Evolutionary conservation across 2,329 filamentous ascomycete species (phyloP).

Genomic region (Claviceps digitariae): DNA sequence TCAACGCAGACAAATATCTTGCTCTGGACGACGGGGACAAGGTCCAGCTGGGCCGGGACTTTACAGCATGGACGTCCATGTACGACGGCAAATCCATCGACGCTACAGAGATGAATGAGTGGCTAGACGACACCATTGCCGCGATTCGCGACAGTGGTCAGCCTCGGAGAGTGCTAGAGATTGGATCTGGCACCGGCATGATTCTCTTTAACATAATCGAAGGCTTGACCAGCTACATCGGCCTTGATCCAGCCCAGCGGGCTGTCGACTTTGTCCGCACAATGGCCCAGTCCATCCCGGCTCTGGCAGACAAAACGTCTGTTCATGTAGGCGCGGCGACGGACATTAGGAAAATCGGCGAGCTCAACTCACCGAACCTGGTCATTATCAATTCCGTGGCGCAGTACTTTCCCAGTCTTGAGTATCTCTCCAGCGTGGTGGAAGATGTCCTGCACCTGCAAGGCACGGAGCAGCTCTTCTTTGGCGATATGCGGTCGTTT

Average conservation of each 20-base stretch:
- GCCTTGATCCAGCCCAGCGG: constrained; percentile 14
- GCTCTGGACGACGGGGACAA: constrained; percentile 2
- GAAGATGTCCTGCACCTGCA: constrained; percentile 2
- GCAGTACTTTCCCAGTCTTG: constrained; percentile 16
- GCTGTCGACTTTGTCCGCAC: constrained; percentile 12
- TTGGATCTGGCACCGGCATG: constrained; percentile 19
- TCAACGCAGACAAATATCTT: background rate
- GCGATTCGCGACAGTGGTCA: constrained; percentile 8
- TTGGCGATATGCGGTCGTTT: constrained; percentile 12
- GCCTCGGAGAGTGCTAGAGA: constrained; percentile 11
- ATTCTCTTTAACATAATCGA: constrained; percentile 16
- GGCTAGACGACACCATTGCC: constrained; percentile 17
- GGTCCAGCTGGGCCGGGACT: constrained; percentile 12
- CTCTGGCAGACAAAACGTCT: constrained; percentile 3
- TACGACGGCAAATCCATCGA: constrained; percentile 16
- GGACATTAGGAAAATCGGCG: background rate
- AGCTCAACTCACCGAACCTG: constrained; percentile 5
- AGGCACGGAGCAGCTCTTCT: constrained; percentile 6
- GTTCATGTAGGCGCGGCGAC: background rate
- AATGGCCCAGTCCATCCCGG: constrained; percentile 6
- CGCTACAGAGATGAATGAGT: constrained; percentile 17
- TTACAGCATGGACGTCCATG: constrained; percentile 19
- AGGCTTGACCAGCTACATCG: constrained; percentile 13
- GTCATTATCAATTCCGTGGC: constrained; percentile 16
- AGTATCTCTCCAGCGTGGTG: constrained; percentile 11